Evolutionary conservation across 2,329 filamentous ascomycete species (phyloP).

Genomic region (Claviceps quebecensis): DNA sequence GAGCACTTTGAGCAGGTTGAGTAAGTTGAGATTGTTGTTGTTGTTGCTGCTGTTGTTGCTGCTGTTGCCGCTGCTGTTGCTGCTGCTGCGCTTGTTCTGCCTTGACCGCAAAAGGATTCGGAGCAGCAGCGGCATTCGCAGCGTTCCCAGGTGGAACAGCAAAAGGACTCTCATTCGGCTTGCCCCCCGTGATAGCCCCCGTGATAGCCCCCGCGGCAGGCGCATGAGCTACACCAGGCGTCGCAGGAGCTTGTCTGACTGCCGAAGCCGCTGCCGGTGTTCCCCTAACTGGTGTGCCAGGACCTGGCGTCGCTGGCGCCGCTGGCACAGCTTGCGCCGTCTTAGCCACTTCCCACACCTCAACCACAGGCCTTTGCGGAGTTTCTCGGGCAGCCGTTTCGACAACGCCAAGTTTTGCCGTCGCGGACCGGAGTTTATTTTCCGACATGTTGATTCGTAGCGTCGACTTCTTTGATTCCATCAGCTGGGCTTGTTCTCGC

Average conservation of each 20-base stretch:
- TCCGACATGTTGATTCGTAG: constrained; percentile 69
- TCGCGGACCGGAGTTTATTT: constrained; percentile 47
- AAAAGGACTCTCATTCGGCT: constrained; percentile 1
- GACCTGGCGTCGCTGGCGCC: constrained; percentile 6
- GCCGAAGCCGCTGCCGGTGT: constrained; percentile 5
- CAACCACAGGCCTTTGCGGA: constrained; percentile 65
- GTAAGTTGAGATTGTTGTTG: neutral
- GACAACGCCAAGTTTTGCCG: constrained; percentile 64
- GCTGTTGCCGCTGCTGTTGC: constrained; percentile 4
- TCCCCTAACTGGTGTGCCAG: constrained; percentile 7
- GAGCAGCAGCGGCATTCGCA: neutral
- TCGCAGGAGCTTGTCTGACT: constrained; percentile 10
- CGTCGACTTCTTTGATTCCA: constrained; percentile 61
- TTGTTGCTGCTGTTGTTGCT: constrained; percentile 5
- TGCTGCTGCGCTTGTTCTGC: constrained; percentile 5
- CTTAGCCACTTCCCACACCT: constrained; percentile 79
- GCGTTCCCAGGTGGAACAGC: neutral
- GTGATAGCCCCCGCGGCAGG: constrained; percentile 3
- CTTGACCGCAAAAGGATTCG: constrained; percentile 4
- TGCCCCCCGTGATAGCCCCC: neutral
- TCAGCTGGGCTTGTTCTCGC: constrained; percentile 50
- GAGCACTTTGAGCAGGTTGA: neutral
- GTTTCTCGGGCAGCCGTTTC: constrained; percentile 74
- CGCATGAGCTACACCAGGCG: neutral
- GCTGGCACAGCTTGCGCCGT: constrained; percentile 18